A percentile compares a stretch with the other conserved stretches of the same genome.
phyloP scores from a whole-genome alignment of 2,329 filamentous ascomycete species.

The Verticillium zaregamsianum region DNA sequence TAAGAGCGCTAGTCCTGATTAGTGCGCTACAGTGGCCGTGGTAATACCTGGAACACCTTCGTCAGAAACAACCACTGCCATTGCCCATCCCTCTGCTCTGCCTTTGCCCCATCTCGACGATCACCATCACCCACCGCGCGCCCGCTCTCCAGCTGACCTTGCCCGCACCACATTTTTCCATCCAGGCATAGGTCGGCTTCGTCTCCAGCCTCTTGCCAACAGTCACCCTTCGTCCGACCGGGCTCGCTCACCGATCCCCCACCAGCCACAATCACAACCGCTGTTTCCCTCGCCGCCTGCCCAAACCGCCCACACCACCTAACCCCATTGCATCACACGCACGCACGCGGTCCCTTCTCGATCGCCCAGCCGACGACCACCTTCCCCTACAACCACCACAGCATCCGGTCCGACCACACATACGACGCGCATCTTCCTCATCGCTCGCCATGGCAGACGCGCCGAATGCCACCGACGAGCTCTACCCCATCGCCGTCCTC shows the following conservation, averaged over 20 bases:
- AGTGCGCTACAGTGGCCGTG: no score
- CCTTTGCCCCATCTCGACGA: constrained; percentile 1
- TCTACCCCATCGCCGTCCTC: constrained; percentile 98
- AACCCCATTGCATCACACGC: constrained; percentile 24
- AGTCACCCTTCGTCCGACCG: not conserved
- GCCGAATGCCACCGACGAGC: constrained; percentile 90
- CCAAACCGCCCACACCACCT: constrained; percentile 2
- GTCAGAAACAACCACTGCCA: not conserved
- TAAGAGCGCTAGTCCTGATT: no score
- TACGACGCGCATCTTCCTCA: constrained; percentile 13
- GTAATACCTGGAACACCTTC: not conserved
- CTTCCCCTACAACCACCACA: not conserved
- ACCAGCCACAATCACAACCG: not conserved
- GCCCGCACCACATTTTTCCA: not conserved
- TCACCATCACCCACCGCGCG: not conserved
- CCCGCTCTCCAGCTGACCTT: not conserved
- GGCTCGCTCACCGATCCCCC: not conserved
- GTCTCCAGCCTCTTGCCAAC: not conserved
- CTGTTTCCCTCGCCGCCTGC: not conserved
- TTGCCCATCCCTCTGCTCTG: not conserved
- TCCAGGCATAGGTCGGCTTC: not conserved
- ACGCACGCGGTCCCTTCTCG: constrained; percentile 17
- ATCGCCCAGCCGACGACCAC: constrained; percentile 10
- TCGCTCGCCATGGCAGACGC: constrained; percentile 77
- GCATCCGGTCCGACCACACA: not conserved